These are phyloP conservation scores for Proliferodiscus dingleyae DNA, from an alignment of 2,329 filamentous ascomycete species.

Conservation along the genomic window DNA sequence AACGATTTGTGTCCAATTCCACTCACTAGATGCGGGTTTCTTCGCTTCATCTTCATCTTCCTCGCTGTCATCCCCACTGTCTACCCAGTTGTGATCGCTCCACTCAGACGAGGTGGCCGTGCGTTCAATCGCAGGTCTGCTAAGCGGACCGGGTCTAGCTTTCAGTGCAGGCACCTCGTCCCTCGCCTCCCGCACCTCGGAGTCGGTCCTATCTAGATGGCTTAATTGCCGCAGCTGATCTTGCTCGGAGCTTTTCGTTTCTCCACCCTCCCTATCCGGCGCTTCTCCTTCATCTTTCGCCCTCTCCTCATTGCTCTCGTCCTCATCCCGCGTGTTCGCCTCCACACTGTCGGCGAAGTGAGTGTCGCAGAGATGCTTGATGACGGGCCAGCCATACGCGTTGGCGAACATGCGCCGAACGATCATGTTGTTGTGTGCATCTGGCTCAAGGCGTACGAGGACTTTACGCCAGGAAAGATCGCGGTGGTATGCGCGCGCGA, in stretches of 20 bases:
- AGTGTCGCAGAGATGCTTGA: constrained; percentile 90
- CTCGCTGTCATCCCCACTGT: constrained; percentile 46
- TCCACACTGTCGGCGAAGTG: constrained; percentile 78
- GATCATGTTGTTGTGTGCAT: constrained; percentile 98
- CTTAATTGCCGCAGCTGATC: constrained; percentile 27
- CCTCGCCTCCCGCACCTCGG: constrained; percentile 43
- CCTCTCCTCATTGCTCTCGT: constrained; percentile 63
- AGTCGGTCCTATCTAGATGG: constrained; percentile 38
- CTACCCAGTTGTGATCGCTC: constrained; percentile 62
- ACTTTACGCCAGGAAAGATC: constrained; percentile 95
- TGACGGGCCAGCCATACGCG: constrained; percentile 93
- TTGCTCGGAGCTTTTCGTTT: constrained; percentile 39
- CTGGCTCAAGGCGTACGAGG: constrained; percentile 87
- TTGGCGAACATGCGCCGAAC: constrained; percentile 96
- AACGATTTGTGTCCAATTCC: constrained; percentile 54
- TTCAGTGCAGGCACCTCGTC: constrained; percentile 30
- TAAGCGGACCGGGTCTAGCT: constrained; percentile 15
- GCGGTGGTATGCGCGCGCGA: constrained; percentile 89
- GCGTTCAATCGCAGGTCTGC: too few species aligned
- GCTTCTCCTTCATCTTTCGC: constrained; percentile 55
- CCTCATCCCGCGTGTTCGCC: constrained; percentile 61
- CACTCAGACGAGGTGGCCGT: too few species aligned
- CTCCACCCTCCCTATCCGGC: constrained; percentile 59
- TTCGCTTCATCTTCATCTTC: constrained; percentile 34
- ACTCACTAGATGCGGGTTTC: constrained; percentile 35